Base-by-base conservation (phyloP, 2,329 filamentous ascomycete species). In the Aspergillus sergii region DNA sequence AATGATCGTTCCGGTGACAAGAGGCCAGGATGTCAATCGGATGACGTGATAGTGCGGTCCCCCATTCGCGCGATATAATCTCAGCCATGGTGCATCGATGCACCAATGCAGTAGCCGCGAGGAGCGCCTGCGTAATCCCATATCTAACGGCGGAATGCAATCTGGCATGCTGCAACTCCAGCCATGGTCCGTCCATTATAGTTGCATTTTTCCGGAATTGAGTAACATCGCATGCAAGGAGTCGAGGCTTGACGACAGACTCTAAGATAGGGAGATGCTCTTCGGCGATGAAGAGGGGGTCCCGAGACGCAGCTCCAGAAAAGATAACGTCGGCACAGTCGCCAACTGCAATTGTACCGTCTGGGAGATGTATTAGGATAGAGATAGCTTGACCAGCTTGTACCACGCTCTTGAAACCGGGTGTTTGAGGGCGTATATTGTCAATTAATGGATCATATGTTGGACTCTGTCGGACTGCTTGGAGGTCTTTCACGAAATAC, bases 301-400 rank as follows among this genome's bases (percentile, higher is more conserved):
- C 66, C 28, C 66, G 63, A 16, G 66, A 67, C 12, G 65, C 66
- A 12, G 64, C 66, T 16, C 66, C 65, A n/a, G 66, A 68, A 43
- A 68, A 68, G 43, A 68, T 68, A 39, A 68, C 65, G 57, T 67
- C 66, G 30, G 65, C 66, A n/a, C 66, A 67, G 46, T 68, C 66
- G 1, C 66, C 66, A 9, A 68, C 57, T 16, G 65, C 66, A 19
- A 61, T 19, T 21, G 46, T 51, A 30, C 63, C 61, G 26, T 60
- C 58, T 16, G 66, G 66, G 1, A 68, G 59, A 41, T 66, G 61
- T 9, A 68, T 19, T 5, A 68, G 36, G 14, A 68, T 32, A 7
- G 66, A 68, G n/a, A 68, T 68, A 10, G 63, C 53, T 16, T 68
- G 63, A 6, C 66, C 65, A 1, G 63, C 39, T 26, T 68, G 66